Evolutionary conservation across 768 basidiomycete genomes (phyloP), one percentile per base, ranked within the genome.

Genomic region (Lactifluus volemus): DNA sequence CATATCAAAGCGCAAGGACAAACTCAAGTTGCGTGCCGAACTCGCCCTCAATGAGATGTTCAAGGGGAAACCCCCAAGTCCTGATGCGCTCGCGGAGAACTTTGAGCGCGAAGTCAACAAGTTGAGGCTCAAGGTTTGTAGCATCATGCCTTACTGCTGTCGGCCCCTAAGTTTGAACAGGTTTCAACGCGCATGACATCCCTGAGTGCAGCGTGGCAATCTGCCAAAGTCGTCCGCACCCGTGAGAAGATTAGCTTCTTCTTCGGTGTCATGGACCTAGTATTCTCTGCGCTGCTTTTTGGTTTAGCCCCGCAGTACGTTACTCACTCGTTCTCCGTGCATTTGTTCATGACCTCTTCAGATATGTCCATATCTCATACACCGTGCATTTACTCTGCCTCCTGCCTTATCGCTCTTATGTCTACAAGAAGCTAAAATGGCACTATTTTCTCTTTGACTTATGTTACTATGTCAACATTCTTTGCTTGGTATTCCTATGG

Each of bases 371-470:
- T 59, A 78, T 94, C 14, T 81, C 85, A 5, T 98, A 98, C 72
- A 92, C 93, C 1, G 68, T 85, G 0, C 89, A 89, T 70, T 81
- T 82, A 25, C 72, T 84, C 39, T 87, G 86, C 70, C 86, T 96
- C 53, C 81, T 97, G 6, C 93, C 95, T 0, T 74, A 88, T 11
- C 89, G 96, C 42, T 80, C 78, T 6, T 97, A 88, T 73, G 81
- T 73, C 25, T 98, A 98, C 81, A 97, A 97, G 81, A 85, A 88
- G 71, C 89, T 92, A 58, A 80, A 83, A 6, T 98, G 89, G 85
- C 94, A 97, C 72, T 97, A 96, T 73, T 96, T 95, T 77, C 80
- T 93, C 45, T 92, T 92, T 72, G 89, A 91, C 73, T 76, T 94
- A 29, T 98, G 95, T 74, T 97, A 98, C 75, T 96, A 89, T 70